Conservation (phyloP, 805 yeast genomes). For the Myxozyma lipomycoides region DNA sequence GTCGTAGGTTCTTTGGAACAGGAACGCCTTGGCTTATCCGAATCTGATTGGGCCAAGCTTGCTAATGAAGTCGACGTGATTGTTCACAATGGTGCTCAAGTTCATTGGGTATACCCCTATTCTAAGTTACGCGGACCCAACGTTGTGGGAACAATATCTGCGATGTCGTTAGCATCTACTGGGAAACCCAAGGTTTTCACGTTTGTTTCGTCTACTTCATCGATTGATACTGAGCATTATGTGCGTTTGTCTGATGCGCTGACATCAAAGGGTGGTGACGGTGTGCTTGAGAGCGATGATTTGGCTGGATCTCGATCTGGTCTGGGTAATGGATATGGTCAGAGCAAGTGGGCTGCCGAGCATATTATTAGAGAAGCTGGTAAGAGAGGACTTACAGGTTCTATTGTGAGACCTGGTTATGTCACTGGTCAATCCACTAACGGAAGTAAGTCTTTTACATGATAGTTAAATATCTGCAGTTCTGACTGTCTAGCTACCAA, state of each 20-base stretch:
- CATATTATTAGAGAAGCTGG: constrained; percentile 85
- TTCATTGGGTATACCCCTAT: constrained; percentile 98
- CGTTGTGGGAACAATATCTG: constrained; percentile 81
- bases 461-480: background rate
- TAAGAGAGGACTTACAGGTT: constrained; percentile 76
- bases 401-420: constrained; percentile 93
- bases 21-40: constrained; percentile 64
- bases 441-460: constrained; percentile 44
- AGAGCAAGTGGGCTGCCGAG: constrained; percentile 97
- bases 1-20: constrained; percentile 79
- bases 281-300: constrained; percentile 79
- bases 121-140: constrained; percentile 86
- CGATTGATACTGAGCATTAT: constrained; percentile 79
- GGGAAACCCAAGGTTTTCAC: constrained; percentile 84
- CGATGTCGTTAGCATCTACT: constrained; percentile 66
- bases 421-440: constrained; percentile 79
- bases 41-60: constrained; percentile 55
- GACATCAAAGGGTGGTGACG: constrained; percentile 58
- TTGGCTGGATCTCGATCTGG: constrained; percentile 77
- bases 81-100: constrained; percentile 95
- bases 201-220: constrained; percentile 94
- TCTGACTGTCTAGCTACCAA: constrained; percentile 55
- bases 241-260: constrained; percentile 71
- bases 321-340: constrained; percentile 91
- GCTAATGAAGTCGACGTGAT: constrained; percentile 67